Percentiles rank a stretch among this genome's conserved stretches.
Evolutionary conservation across 257 asterid species (phyloP).

Genomic region (Solanum rostratum): DNA sequence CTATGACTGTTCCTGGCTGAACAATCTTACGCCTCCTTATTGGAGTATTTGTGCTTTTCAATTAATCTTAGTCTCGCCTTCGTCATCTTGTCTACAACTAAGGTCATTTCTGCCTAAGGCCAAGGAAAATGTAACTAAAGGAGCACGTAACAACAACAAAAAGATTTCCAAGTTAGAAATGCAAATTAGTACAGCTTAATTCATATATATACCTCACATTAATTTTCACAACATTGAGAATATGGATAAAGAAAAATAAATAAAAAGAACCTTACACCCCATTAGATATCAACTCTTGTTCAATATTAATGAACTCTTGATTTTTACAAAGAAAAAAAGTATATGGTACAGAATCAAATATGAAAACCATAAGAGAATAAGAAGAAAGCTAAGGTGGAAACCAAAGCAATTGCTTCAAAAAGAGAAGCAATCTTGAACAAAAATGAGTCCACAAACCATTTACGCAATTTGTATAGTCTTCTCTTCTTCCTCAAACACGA

Average conservation of each 20-base stretch:
- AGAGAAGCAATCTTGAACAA: conserved; percentile 50
- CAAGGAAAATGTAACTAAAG: background rate
- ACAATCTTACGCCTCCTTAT: too few species aligned
- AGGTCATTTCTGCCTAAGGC: background rate
- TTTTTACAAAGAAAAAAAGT: background rate
- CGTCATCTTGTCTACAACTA: too few species aligned
- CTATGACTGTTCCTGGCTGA: too few species aligned
- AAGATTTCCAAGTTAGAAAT: background rate
- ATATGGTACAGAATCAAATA: conserved; percentile 15
- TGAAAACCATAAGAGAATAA: conserved; percentile 72
- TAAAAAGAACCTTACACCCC: background rate
- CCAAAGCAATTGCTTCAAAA: conserved; percentile 51
- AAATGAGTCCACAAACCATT: conserved; percentile 49
- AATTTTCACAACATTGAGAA: background rate
- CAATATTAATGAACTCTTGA: background rate
- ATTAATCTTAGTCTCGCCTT: too few species aligned
- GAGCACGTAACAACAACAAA: background rate
- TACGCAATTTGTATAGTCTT: conserved; percentile 23
- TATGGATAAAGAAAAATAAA: background rate
- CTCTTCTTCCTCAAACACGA: conserved; percentile 19
- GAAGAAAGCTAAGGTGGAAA: conserved; percentile 50
- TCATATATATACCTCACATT: background rate
- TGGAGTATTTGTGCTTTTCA: too few species aligned
- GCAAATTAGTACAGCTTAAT: background rate
- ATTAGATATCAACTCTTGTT: background rate